Evolutionary conservation across 108 stramenopile genomes (phyloP).

Genomic region (Fistulifera pelliculosa): DNA sequence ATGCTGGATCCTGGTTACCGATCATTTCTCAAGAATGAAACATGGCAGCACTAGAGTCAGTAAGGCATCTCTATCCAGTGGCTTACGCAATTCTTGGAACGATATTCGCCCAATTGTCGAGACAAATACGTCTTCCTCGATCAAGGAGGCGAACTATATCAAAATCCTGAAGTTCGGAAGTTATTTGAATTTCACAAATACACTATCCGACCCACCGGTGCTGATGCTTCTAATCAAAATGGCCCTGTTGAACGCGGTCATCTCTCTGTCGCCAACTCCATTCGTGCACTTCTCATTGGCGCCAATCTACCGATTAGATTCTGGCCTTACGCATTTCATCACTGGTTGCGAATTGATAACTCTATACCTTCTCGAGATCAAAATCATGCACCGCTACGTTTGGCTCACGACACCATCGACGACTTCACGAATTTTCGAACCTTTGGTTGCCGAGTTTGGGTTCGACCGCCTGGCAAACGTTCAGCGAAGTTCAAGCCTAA

Average conservation of each 20-base stretch:
- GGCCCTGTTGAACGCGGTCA: constrained; percentile 14
- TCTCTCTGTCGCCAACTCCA: constrained; percentile 8
- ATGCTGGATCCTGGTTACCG: constrained; percentile 13
- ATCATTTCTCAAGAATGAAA: constrained; percentile 17
- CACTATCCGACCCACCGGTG: constrained; percentile 14
- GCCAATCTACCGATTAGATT: constrained; percentile 12
- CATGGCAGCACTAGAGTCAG: constrained; percentile 5
- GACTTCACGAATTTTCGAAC: constrained; percentile 16
- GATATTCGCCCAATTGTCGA: background rate
- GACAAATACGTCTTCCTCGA: constrained; percentile 18
- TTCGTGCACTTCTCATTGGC: constrained; percentile 15
- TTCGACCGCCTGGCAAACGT: constrained; percentile 2
- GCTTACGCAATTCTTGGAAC: background rate
- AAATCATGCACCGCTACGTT: background rate
- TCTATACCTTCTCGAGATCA: constrained; percentile 3
- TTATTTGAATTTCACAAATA: constrained; percentile 6
- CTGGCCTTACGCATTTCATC: constrained; percentile 21
- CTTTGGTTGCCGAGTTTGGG: constrained; percentile 23
- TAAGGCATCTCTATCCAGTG: constrained; percentile 10
- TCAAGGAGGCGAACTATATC: constrained; percentile 20
- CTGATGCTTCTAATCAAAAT: constrained; percentile 20
- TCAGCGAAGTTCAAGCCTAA: constrained; percentile 3
- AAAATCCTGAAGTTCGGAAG: constrained; percentile 7
- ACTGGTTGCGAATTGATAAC: constrained; percentile 9
- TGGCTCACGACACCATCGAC: constrained; percentile 1